Percentiles rank a stretch among this genome's conserved stretches.
Conservation (phyloP, 345 rosid species). For the Citrus sinensis region DNA sequence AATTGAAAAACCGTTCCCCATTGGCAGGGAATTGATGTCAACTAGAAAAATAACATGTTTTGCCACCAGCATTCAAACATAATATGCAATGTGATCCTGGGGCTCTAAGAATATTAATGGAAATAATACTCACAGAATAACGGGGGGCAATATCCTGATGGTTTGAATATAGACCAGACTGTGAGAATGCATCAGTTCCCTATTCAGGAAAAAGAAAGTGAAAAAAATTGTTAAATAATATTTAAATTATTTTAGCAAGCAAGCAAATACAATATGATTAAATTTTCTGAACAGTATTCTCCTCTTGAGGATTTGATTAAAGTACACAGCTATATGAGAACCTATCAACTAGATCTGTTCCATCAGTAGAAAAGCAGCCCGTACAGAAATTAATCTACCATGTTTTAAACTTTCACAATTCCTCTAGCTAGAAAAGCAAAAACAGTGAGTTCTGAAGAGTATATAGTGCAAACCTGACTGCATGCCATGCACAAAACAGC, state of each 20-base stretch:
- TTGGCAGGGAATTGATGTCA: not conserved
- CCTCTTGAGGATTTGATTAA: not conserved
- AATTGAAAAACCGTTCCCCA: not conserved
- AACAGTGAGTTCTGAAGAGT: not conserved
- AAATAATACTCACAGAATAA: constrained; percentile 65
- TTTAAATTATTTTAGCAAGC: not conserved
- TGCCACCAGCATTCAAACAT: not conserved
- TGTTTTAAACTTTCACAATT: not conserved
- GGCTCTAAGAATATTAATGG: not conserved
- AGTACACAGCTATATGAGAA: not conserved
- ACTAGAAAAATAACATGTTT: not conserved
- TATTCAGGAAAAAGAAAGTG: constrained; percentile 13
- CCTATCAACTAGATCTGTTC: not conserved
- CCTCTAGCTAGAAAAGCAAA: not conserved
- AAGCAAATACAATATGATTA: not conserved
- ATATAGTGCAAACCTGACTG: constrained; percentile 59
- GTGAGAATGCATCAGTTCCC: constrained; percentile 97
- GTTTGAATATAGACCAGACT: constrained; percentile 89
- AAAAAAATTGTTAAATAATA: not conserved
- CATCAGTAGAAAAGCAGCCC: not conserved
- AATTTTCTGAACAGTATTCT: not conserved
- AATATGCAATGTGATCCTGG: not conserved
- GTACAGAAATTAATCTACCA: not conserved
- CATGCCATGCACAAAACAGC: constrained; percentile 85
- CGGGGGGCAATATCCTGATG: constrained; percentile 98